Base-by-base conservation (phyloP, 2,329 filamentous ascomycete species). In the Colletotrichum sp. region DNA sequence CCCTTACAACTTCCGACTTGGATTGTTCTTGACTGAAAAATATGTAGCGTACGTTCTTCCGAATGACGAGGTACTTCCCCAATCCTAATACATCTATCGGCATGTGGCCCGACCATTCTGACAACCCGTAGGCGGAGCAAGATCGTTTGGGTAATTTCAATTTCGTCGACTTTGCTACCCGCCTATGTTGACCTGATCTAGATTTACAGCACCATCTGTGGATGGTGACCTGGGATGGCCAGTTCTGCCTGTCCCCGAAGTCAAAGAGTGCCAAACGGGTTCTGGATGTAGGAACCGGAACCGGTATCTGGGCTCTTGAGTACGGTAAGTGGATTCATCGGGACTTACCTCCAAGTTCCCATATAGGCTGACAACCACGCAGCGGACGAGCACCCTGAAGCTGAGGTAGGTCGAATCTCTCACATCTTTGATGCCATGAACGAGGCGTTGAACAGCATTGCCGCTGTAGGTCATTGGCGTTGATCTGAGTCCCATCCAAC, bases 231-330 rank as follows among this genome's bases (percentile, higher is more conserved):
- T 62, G 59, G 59, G 80, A 81, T 1, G 80, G 80, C 7, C 80
- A 81, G 18, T 76, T 85, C 0, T 82, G 77, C 34, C 55, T 80
- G 0, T 79, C 77, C 4, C 85, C 85, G 0, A 78, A 77, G n/a
- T 75, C 81, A 15, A 36, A 72, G 3, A 66, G 76, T 7, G 55
- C 76, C 1, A 73, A 64, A n/a, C 73, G 77, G 1, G 80, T 81
- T 7, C 76, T 81, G 1, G 80, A 81, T 30, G 60, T 62, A 13
- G 59, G 59, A 26, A 62, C 59, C 7, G 59, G 59, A 32, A 62
- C 59, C 6, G 59, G 59, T 0, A 62, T 62, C 18, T 62, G 59
- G 59, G 59, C 59, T 12, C 12, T 62, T 7, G 59, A 62, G 5
- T 62, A 62, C 18, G 59, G 59, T 62, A 7, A 62, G 59, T 13